Percentiles rank a stretch among this genome's conserved stretches.
Conservation (phyloP, 2,329 filamentous ascomycete genomes). For the Trichoderma gracile region DNA sequence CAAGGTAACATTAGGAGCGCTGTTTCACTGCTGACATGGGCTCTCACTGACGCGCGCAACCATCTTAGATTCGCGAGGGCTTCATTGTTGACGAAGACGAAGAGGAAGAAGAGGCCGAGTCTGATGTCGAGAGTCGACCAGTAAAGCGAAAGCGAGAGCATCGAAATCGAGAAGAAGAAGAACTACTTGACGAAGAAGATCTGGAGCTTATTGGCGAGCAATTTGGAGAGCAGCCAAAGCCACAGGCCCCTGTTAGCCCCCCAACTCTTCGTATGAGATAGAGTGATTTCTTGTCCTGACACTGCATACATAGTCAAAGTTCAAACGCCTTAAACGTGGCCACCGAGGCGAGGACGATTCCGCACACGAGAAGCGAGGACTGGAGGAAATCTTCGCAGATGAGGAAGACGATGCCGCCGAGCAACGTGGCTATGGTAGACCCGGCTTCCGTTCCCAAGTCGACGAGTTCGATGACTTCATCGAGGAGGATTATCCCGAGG, state of each 20-base stretch:
- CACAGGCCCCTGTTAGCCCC: constrained; percentile 67
- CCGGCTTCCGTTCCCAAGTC: constrained; percentile 59
- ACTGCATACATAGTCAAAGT: constrained; percentile 67
- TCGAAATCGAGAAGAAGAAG: constrained; percentile 77
- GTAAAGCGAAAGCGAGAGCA: constrained; percentile 74
- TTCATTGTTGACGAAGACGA: constrained; percentile 96
- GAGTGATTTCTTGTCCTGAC: constrained; percentile 27
- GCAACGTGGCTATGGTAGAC: constrained; percentile 52
- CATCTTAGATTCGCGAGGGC: constrained; percentile 75
- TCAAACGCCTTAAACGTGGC: constrained; percentile 94
- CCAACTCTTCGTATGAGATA: constrained; percentile 6
- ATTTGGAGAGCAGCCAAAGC: constrained; percentile 62
- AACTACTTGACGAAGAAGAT: constrained; percentile 93
- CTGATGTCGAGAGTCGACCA: constrained; percentile 54
- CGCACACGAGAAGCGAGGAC: constrained; percentile 64
- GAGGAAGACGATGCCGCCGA: constrained; percentile 77
- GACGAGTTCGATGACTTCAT: constrained; percentile 96
- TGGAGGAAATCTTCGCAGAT: constrained; percentile 93
- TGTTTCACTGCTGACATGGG: background rate
- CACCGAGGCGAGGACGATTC: constrained; percentile 73
- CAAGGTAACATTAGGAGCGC: constrained; percentile 54
- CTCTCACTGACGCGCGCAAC: constrained; percentile 5
- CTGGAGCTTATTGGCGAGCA: constrained; percentile 89
- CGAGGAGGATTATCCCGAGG: constrained; percentile 89
- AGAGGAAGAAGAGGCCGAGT: constrained; percentile 66